phyloP scores from a whole-genome alignment of 164 flowering plant genomes.

The Vitis riparia region DNA sequence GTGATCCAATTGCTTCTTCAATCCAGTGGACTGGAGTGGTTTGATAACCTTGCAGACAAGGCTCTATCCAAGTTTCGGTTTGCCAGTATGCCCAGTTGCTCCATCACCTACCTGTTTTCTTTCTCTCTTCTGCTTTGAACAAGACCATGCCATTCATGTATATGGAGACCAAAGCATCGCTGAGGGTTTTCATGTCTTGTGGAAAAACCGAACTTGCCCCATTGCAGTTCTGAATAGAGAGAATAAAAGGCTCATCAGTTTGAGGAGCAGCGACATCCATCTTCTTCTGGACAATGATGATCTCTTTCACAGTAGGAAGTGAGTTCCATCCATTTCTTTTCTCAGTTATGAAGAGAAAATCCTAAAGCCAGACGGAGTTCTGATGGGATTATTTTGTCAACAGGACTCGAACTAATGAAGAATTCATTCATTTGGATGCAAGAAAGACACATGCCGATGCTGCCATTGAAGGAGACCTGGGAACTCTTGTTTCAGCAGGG shows the following conservation, averaged over 20 bases:
- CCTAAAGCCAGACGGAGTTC: too few relatives aligned
- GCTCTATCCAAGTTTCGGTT: constrained; percentile 26
- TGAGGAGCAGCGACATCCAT: constrained; percentile 34
- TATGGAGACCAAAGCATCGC: constrained; percentile 36
- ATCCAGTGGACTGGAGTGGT: constrained; percentile 52
- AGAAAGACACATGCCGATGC: constrained; percentile 5
- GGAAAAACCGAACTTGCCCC: constrained; percentile 26
- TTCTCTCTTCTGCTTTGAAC: constrained; percentile 22
- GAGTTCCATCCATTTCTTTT: constrained; percentile 3
- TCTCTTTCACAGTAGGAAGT: constrained; percentile 31
- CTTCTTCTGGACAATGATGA: constrained; percentile 28
- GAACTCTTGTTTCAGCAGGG: constrained; percentile 28
- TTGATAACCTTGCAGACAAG: constrained; percentile 41
- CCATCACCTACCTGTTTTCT: not conserved
- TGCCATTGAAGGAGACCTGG: constrained; percentile 15
- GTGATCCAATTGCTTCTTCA: constrained; percentile 35
- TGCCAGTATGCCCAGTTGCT: too few relatives aligned
- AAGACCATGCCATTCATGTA: constrained; percentile 15
- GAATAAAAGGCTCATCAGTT: constrained; percentile 23
- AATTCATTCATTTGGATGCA: constrained; percentile 32
- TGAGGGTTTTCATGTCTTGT: constrained; percentile 26
- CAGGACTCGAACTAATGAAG: constrained; percentile 27
- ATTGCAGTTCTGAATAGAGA: constrained; percentile 30
- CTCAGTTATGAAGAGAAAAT: too few relatives aligned
- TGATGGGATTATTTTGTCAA: too few relatives aligned